Evolutionary conservation across 2,329 filamentous ascomycete species (phyloP).

Genomic region (Tolypocladium guangdongense): DNA sequence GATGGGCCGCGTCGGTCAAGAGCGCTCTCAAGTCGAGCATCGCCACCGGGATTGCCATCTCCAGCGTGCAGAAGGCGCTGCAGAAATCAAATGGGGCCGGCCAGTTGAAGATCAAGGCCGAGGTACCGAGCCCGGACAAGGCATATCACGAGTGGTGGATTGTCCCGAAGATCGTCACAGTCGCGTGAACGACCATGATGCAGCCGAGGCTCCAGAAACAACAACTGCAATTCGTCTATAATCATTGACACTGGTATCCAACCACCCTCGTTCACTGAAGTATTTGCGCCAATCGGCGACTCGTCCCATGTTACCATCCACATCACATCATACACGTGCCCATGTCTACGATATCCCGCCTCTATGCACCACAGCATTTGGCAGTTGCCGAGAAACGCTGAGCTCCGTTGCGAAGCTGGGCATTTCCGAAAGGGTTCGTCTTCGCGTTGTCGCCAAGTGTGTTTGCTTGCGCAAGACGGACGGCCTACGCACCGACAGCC

Average conservation of each 20-base stretch:
- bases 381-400: background rate
- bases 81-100: slow-evolving; percentile 17
- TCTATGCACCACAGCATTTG: background rate
- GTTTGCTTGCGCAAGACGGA: background rate
- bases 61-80: slow-evolving; percentile 46
- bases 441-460: background rate
- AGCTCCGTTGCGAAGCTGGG: background rate
- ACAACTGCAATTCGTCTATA: background rate
- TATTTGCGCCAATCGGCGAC: background rate
- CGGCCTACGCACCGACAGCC: slow-evolving; percentile 19
- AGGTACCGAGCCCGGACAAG: slow-evolving; percentile 41
- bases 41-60: slow-evolving; percentile 53
- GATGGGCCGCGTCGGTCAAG: slow-evolving; percentile 51
- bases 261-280: background rate
- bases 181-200: background rate
- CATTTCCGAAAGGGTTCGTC: background rate
- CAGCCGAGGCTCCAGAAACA: background rate
- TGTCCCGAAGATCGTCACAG: slow-evolving; percentile 37
- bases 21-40: slow-evolving; percentile 60
- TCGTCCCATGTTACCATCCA: background rate
- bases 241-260: slow-evolving; percentile 1
- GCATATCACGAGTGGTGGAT: slow-evolving; percentile 57
- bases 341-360: background rate
- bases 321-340: background rate
- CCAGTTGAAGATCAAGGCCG: slow-evolving; percentile 31